These are phyloP conservation scores for Fraxinus americana DNA, from an alignment of 257 asterid species.

Conservation along the genomic window DNA sequence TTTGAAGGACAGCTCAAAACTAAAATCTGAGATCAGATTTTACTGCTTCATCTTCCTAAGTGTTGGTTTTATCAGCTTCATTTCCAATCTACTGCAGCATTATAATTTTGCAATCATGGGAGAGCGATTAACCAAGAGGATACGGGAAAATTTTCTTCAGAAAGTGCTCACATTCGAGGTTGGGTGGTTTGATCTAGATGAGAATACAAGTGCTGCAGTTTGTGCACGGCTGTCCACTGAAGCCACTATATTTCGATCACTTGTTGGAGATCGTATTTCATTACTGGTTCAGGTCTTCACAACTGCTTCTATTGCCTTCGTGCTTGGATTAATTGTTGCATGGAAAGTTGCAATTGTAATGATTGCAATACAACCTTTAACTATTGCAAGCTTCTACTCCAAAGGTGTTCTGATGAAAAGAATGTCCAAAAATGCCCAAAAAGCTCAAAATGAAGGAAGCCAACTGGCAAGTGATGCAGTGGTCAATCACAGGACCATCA, in stretches of 20 bases:
- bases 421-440: slow-evolving; percentile 57
- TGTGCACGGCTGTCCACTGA: slow-evolving; percentile 64
- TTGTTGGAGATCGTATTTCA: slow-evolving; percentile 67
- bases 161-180: slow-evolving; percentile 62
- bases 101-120: slow-evolving; percentile 72
- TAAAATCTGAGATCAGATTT: slow-evolving; percentile 43
- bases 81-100: slow-evolving; percentile 64
- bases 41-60: slow-evolving; percentile 42
- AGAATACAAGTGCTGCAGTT: slow-evolving; percentile 61
- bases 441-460: slow-evolving; percentile 70
- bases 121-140: slow-evolving; percentile 60
- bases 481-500: slow-evolving; percentile 67
- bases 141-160: slow-evolving; percentile 51
- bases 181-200: slow-evolving; percentile 73
- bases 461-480: slow-evolving; percentile 81
- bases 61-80: slow-evolving; percentile 49
- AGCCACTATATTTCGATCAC: slow-evolving; percentile 58
- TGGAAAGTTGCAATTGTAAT: slow-evolving; percentile 72
- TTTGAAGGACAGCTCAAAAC: slow-evolving; percentile 28
- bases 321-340: slow-evolving; percentile 48
- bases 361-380: slow-evolving; percentile 69
- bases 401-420: slow-evolving; percentile 57
- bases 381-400: slow-evolving; percentile 59
- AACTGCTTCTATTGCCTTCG: slow-evolving; percentile 56
- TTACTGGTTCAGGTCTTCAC: slow-evolving; percentile 60